Conservation (phyloP, 208 protist species). For the Trichomonas tenax region DNA sequence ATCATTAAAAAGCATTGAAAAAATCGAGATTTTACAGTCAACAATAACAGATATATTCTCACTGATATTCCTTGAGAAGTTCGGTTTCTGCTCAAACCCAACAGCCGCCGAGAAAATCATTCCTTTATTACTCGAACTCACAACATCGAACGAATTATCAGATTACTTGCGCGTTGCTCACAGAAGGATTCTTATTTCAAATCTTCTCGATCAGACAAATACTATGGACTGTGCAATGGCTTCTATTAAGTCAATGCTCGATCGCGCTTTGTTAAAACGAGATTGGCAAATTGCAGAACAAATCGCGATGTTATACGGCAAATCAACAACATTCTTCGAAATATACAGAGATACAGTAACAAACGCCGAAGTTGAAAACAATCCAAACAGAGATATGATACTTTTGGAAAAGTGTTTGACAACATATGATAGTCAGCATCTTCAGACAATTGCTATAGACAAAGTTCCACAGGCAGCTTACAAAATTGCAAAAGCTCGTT, state of each 20-base stretch:
- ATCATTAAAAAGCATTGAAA: not conserved
- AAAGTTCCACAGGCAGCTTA: not conserved
- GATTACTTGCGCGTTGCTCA: not conserved
- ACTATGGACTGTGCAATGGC: not conserved
- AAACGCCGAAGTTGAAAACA: not conserved
- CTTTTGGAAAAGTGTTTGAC: not conserved
- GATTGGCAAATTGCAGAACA: not conserved
- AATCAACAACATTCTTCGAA: not conserved
- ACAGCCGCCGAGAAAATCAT: not conserved
- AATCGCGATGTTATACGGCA: not conserved
- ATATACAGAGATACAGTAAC: not conserved
- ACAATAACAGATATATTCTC: not conserved
- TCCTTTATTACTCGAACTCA: not conserved
- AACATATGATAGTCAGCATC: not conserved
- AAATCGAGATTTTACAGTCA: not conserved
- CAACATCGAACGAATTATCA: not conserved
- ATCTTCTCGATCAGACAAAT: not conserved
- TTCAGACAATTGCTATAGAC: not conserved
- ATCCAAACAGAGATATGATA: not conserved
- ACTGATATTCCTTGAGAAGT: not conserved
- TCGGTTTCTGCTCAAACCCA: not conserved
- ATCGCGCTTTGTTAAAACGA: not conserved
- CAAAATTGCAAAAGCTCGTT: not conserved
- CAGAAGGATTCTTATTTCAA: not conserved
- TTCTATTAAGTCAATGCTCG: not conserved